Percentiles rank a stretch among this genome's conserved stretches.
Evolutionary conservation across 2,329 filamentous ascomycete genomes (phyloP).

Genomic region (Chaetomium olivaceum): DNA sequence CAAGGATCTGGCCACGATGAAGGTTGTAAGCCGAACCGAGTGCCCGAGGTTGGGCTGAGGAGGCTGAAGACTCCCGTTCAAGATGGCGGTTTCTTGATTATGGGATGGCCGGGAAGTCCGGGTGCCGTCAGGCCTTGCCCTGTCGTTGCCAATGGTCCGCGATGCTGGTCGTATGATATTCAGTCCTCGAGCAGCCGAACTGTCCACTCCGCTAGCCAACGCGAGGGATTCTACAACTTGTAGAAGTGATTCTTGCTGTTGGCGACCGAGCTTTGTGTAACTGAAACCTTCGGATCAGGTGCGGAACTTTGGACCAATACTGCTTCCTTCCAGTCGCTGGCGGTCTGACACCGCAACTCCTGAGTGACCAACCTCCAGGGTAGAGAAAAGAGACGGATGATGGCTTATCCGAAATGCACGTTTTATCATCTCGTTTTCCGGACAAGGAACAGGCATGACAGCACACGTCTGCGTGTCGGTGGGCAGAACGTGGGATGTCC

Average conservation of each 20-base stretch:
- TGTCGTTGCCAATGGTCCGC: constrained; percentile 3
- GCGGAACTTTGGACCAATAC: constrained; percentile 8
- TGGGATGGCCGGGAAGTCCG: constrained; percentile 9
- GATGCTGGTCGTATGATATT: constrained; percentile 20
- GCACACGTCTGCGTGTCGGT: background rate
- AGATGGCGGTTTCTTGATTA: background rate
- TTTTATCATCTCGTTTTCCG: background rate
- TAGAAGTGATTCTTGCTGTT: constrained; percentile 3
- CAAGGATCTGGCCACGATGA: background rate
- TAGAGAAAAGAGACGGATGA: constrained; percentile 5
- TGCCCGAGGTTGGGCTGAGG: background rate
- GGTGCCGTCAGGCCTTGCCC: background rate
- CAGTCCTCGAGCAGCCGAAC: constrained; percentile 15
- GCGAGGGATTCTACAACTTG: constrained; percentile 6
- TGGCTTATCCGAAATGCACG: background rate
- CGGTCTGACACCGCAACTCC: constrained; percentile 17
- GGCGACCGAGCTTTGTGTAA: constrained; percentile 14
- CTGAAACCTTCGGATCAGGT: constrained; percentile 20
- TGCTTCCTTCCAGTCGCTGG: constrained; percentile 11
- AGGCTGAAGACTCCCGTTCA: background rate
- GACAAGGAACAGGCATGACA: background rate
- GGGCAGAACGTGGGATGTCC: constrained; percentile 10
- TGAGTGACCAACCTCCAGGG: background rate
- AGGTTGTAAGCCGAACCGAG: background rate
- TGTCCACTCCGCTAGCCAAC: constrained; percentile 18